Conservation (phyloP, 441 rosid species). For the Eutrema salsugineum region DNA sequence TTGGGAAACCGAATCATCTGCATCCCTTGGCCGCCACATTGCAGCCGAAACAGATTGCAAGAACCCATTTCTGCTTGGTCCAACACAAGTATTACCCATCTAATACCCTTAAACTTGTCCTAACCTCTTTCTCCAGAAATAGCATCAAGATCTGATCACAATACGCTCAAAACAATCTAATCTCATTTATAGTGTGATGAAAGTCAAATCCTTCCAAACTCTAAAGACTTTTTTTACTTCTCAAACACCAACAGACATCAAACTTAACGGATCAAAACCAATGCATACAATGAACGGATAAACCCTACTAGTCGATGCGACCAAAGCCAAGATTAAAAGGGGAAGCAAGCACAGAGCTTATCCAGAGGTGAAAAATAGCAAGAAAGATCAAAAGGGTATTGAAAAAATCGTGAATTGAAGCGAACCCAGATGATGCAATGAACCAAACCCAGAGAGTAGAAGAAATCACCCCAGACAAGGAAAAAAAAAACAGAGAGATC, state of each 20-base stretch:
- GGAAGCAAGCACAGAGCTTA: background rate
- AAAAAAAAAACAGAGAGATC: slow-evolving; percentile 8
- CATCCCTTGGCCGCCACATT: slow-evolving; percentile 45
- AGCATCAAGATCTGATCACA: slow-evolving; percentile 36
- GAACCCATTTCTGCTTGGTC: slow-evolving; percentile 51
- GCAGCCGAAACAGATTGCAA: slow-evolving; percentile 61
- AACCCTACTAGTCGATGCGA: background rate
- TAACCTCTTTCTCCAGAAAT: slow-evolving; percentile 3
- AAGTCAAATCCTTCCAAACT: slow-evolving; percentile 12
- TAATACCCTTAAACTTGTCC: background rate
- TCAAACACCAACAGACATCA: background rate
- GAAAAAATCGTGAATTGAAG: background rate
- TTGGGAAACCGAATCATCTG: slow-evolving; percentile 29
- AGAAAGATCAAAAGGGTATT: background rate
- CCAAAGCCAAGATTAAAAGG: background rate
- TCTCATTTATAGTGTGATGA: slow-evolving; percentile 1
- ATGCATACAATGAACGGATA: background rate
- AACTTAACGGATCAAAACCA: background rate
- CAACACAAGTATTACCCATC: slow-evolving; percentile 71
- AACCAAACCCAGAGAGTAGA: background rate
- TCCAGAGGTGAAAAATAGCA: background rate
- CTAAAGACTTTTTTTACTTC: background rate
- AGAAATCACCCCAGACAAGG: background rate
- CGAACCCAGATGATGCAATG: background rate
- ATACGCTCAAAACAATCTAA: slow-evolving; percentile 20